Conservation (phyloP, 192 early-diverging fungal genomes). For the Backusella mclennaniae region DNA sequence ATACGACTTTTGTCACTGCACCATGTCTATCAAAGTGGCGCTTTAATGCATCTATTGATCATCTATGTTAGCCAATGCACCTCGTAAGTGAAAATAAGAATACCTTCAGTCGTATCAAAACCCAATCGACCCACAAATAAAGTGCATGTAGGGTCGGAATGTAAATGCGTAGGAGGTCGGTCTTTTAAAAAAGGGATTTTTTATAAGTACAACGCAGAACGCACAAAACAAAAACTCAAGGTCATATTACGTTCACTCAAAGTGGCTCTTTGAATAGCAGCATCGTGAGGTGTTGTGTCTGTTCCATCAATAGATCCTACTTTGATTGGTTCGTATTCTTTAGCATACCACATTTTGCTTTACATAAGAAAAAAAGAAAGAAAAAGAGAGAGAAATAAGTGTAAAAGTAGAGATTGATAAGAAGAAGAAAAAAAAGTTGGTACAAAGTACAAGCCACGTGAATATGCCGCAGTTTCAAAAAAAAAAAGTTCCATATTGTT, state of each 20-base stretch:
- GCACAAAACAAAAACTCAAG: background rate
- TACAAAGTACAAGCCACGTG: background rate
- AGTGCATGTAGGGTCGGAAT: constrained; percentile 32
- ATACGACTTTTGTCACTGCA: constrained; percentile 2
- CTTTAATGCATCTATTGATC: background rate
- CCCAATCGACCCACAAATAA: constrained; percentile 40
- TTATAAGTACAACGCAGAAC: background rate
- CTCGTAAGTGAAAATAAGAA: background rate
- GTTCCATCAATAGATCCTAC: constrained; percentile 43
- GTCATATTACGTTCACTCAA: constrained; percentile 25
- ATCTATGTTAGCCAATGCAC: background rate
- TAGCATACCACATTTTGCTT: constrained; percentile 38
- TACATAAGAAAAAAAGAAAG: background rate
- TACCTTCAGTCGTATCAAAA: constrained; percentile 40
- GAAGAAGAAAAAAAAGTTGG: background rate
- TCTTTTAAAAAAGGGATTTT: constrained; percentile 16
- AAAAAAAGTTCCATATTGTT: background rate
- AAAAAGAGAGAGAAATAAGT: background rate
- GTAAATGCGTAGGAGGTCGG: constrained; percentile 16
- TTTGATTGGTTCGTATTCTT: constrained; percentile 35
- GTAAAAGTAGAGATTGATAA: background rate
- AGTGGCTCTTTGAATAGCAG: constrained; percentile 34
- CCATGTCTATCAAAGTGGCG: constrained; percentile 34
- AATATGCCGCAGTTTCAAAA: constrained; percentile 20
- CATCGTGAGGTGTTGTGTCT: constrained; percentile 38